Base-by-base conservation (phyloP, 768 basidiomycete species). In the Podaxis sp. region DNA sequence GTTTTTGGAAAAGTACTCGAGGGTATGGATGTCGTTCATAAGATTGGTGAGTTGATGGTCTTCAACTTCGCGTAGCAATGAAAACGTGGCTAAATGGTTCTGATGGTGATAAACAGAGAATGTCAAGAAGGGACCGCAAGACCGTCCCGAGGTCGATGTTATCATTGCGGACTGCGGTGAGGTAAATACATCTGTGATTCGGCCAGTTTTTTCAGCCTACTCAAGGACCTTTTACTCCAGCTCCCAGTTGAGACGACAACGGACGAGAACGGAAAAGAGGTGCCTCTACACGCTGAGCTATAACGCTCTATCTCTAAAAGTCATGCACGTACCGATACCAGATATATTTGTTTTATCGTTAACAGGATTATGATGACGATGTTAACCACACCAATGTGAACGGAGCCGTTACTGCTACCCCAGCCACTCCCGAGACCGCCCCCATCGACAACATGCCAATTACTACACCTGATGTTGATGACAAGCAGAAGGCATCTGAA, bases 221-320 rank as follows among this genome's bases (percentile, higher is more conserved):
- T 6, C 27, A 70, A 65, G n/a, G 23, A 55, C 70, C 38, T 63
- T 32, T 48, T 23, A 57, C 18, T 62, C 13, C 59, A 88, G 87
- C 74, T 90, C 25, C 73, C 72, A 13, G 64, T 87, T 32, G 86
- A 89, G 60, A 57, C 77, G 37, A 79, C 72, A 50, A 72, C 79
- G 53, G 89, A 89, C 63, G 75, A 74, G 58, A 82, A 89, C 57
- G 90, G 87, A 71, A 88, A 91, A 63, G 80, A 96, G 92, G 93
- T 96, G 86, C 95, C 94, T 76, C 75, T 91, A 68, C 93, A 86
- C 71, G 90, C 84, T 84, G 96, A 98, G 86, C 93, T 98, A 72
- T 98, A 84, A 88, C 74, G 77, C 77, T 73, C 69, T 62, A 63
- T 66, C 58, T 71, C 65, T 67, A 71, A 74, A 76, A 70, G 70